phyloP scores from a whole-genome alignment of 176 grass and related monocot species.

The Aegilops bicornis region DNA sequence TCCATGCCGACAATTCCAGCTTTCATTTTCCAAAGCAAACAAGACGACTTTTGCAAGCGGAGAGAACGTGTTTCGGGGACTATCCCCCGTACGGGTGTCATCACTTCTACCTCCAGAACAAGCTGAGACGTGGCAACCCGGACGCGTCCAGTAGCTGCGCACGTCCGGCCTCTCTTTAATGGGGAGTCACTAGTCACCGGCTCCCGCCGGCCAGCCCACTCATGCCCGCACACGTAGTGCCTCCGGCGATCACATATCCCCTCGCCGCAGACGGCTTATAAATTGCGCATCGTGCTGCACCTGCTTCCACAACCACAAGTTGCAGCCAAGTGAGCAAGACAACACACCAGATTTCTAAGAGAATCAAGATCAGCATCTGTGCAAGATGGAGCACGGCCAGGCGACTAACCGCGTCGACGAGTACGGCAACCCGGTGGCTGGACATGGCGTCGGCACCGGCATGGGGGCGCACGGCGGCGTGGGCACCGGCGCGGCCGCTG shows the following conservation, averaged over 20 bases:
- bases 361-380: not conserved
- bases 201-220: not conserved
- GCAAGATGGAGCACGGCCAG: conserved; percentile 23
- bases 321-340: not conserved
- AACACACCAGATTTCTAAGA: not conserved
- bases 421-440: conserved; percentile 39
- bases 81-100: not conserved
- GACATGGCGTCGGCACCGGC: not conserved
- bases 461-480: not conserved
- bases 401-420: conserved; percentile 43
- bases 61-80: no score
- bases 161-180: not conserved
- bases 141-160: not conserved
- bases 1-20: not conserved
- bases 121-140: not conserved
- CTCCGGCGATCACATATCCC: not conserved
- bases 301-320: not conserved
- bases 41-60: not conserved
- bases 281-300: not conserved
- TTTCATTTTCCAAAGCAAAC: not conserved
- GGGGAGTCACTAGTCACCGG: not conserved
- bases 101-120: not conserved
- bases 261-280: not conserved
- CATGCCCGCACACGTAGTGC: conserved; percentile 7
- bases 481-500: not conserved